A percentile compares a stretch with the other conserved stretches of the same genome.
phyloP scores from a whole-genome alignment of 192 early-diverging fungal species.

The Gonapodya prolifera region DNA sequence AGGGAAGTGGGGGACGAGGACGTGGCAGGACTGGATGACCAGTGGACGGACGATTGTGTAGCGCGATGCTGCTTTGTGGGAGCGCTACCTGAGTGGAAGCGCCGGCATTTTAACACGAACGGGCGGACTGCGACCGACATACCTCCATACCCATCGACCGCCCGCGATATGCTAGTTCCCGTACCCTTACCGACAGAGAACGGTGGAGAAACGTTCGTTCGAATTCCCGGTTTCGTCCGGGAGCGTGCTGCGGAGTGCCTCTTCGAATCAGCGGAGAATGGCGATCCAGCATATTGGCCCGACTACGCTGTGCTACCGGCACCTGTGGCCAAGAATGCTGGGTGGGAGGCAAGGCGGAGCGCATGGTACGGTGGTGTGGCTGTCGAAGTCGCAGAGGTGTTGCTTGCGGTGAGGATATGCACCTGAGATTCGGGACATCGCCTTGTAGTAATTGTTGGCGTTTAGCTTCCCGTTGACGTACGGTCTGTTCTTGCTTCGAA shows the following conservation, averaged over 20 bases:
- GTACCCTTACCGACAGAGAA: background rate
- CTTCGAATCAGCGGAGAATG: background rate
- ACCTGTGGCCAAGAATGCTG: background rate
- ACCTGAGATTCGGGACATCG: background rate
- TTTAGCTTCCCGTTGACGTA: background rate
- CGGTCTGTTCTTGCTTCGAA: background rate
- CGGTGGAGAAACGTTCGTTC: background rate
- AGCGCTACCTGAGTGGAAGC: background rate
- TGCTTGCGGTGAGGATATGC: background rate
- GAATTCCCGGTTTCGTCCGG: background rate
- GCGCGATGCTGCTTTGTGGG: background rate
- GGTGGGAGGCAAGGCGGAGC: background rate
- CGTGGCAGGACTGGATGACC: background rate
- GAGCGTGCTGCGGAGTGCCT: background rate
- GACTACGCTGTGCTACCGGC: background rate
- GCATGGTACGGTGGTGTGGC: background rate
- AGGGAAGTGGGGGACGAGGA: background rate
- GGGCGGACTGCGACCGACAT: background rate
- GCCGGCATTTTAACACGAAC: background rate
- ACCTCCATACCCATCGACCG: background rate
- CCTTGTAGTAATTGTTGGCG: background rate
- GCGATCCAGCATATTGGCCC: background rate
- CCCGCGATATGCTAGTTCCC: background rate
- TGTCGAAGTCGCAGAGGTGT: background rate
- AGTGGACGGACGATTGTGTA: background rate